Percentiles rank a stretch among this genome's conserved stretches.
Evolutionary conservation across 2,329 filamentous ascomycete genomes (phyloP).

Genomic region (Colletotrichum sp.): DNA sequence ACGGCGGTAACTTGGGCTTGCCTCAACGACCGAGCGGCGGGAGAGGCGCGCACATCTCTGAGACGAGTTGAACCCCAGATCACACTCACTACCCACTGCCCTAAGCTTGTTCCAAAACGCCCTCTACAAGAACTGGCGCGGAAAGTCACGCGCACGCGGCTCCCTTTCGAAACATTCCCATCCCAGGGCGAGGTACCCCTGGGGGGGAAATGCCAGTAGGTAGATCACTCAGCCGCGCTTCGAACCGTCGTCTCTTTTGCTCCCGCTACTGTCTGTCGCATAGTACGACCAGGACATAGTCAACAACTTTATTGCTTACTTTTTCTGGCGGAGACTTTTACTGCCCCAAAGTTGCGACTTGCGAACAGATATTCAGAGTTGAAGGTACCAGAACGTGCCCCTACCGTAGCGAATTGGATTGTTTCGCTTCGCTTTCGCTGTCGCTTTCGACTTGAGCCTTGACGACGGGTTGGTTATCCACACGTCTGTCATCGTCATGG

Average conservation of each 20-base stretch:
- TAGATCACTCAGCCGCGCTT: not conserved
- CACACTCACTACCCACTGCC: not conserved
- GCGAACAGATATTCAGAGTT: not conserved
- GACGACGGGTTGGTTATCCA: not conserved
- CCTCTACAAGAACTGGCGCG: not conserved
- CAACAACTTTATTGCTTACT: conserved; percentile 5
- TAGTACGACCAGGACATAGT: not conserved
- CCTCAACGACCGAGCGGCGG: not conserved
- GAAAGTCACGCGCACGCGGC: conserved; percentile 10
- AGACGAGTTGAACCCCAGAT: conserved; percentile 17
- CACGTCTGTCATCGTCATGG: not conserved
- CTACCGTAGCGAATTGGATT: not conserved
- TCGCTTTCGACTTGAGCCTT: conserved; percentile 7
- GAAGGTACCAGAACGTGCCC: not conserved
- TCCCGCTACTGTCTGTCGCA: not conserved
- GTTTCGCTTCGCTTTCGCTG: not conserved
- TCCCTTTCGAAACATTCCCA: conserved; percentile 18
- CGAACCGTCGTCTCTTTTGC: not conserved
- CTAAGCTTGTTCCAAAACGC: conserved; percentile 1
- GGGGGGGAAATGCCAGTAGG: not conserved
- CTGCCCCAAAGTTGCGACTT: not conserved
- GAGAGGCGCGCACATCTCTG: not conserved
- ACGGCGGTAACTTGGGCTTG: not conserved
- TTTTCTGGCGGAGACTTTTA: not conserved
- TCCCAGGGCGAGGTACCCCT: not conserved